These are phyloP conservation scores for Cytauxzoon felis DNA, from an alignment of 169 alveolate species.

Conservation along the genomic window DNA sequence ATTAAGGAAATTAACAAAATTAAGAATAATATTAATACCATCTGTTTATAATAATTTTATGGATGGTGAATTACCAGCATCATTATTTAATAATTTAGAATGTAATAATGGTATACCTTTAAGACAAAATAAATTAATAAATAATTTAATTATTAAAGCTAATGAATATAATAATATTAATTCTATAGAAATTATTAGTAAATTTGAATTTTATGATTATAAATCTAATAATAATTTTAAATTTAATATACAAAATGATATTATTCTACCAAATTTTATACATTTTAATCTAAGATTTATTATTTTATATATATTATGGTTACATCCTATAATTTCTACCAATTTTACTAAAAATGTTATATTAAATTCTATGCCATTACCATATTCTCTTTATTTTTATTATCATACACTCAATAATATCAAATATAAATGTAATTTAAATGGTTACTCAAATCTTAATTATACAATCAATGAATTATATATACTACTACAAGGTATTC, in stretches of 20 bases:
- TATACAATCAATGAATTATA: slow-evolving; percentile 33
- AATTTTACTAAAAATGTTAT: slow-evolving; percentile 22
- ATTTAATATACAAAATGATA: slow-evolving; percentile 7
- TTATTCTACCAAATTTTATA: slow-evolving; percentile 17
- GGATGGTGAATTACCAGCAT: slow-evolving; percentile 51
- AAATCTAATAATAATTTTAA: no score
- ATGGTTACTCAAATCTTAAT: slow-evolving; percentile 39
- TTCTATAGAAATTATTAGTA: not conserved
- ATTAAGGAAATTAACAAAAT: slow-evolving; percentile 10
- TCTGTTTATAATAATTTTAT: slow-evolving; percentile 19
- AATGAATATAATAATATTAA: slow-evolving; percentile 6
- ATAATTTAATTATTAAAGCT: not conserved
- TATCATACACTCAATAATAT: slow-evolving; percentile 9
- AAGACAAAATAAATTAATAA: slow-evolving; percentile 34
- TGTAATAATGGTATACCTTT: slow-evolving; percentile 23
- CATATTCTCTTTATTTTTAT: slow-evolving; percentile 28
- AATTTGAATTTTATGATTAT: not conserved
- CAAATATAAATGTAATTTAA: slow-evolving; percentile 16
- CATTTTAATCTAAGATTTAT: slow-evolving; percentile 39
- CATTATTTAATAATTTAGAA: slow-evolving; percentile 4
- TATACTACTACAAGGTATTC: slow-evolving; percentile 33
- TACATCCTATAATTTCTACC: slow-evolving; percentile 47
- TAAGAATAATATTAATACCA: slow-evolving; percentile 9
- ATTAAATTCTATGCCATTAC: slow-evolving; percentile 44
- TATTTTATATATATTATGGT: slow-evolving; percentile 46